Conservation (phyloP, 2,329 filamentous ascomycete species). For the Fusarium euwallaceae region DNA sequence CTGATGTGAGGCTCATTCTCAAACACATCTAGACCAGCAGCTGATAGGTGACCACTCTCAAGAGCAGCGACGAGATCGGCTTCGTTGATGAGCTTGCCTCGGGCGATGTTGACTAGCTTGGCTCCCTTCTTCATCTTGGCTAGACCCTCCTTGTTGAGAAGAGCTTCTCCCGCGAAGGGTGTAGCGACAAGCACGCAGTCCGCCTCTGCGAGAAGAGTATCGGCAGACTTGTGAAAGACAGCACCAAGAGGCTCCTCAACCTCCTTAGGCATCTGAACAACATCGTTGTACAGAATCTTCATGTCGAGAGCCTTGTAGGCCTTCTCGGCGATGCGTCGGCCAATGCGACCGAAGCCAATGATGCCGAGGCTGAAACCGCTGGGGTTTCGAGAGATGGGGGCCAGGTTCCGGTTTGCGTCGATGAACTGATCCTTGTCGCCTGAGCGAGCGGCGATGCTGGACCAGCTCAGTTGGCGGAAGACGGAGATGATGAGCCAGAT, state of each 20-base stretch:
- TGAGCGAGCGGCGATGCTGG: slow-evolving; percentile 42
- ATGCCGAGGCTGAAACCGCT: slow-evolving; percentile 43
- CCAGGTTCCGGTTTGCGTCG: slow-evolving; percentile 41
- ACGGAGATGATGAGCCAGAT: slow-evolving; percentile 48
- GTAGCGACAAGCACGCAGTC: slow-evolving; percentile 45
- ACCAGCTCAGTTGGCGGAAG: slow-evolving; percentile 45
- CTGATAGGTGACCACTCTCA: slow-evolving; percentile 71
- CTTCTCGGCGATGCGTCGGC: slow-evolving; percentile 45
- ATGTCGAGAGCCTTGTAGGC: slow-evolving; percentile 46
- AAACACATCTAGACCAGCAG: slow-evolving; percentile 77
- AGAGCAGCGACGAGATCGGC: slow-evolving; percentile 76
- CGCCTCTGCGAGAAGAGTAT: slow-evolving; percentile 41
- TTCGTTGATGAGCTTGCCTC: slow-evolving; percentile 80
- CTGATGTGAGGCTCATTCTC: slow-evolving; percentile 73
- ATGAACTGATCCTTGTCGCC: slow-evolving; percentile 44
- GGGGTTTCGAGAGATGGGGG: slow-evolving; percentile 43
- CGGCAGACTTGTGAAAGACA: slow-evolving; percentile 38
- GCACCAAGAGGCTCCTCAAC: slow-evolving; percentile 33
- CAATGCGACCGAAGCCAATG: slow-evolving; percentile 45
- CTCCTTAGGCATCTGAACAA: slow-evolving; percentile 37
- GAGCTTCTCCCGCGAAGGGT: slow-evolving; percentile 39
- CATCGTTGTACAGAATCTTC: slow-evolving; percentile 48
- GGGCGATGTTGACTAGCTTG: slow-evolving; percentile 78
- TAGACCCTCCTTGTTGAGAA: slow-evolving; percentile 66
- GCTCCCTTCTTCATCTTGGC: slow-evolving; percentile 78